Evolutionary conservation across 2,329 filamentous ascomycete genomes (phyloP), one percentile per base, ranked within the genome.

Genomic region (Trichoderma atrobrunneum): DNA sequence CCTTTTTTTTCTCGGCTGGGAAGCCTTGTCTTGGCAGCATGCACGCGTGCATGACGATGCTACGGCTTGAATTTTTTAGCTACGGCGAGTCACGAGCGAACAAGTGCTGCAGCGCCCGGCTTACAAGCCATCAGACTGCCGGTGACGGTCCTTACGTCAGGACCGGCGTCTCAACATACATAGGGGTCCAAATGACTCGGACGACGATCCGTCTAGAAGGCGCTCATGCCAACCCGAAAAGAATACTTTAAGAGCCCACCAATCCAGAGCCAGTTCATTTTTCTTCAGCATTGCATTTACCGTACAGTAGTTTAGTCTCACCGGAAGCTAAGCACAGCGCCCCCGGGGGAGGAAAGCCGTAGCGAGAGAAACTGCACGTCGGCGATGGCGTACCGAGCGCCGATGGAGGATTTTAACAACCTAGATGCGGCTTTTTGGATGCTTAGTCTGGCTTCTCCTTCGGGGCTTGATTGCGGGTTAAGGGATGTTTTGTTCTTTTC

Each of bases 151-250:
- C 7, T 57, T 67, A 67, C 64, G 64, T 67, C 64, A 67, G 51
- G 43, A 24, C 5, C 28, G 30, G 30, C 63, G 18, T n/a, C 48
- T 26, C 30, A 56, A 56, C n/a, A 56, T 28, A 66, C 34, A 36
- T 36, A 36, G 63, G 63, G 64, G 54, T 67, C 64, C 64, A 59
- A 30, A 59, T 67, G 64, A 67, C 64, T 67, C 64, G 51, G 32
- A 51, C 30, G 64, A 67, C 51, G 64, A 67, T 67, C 51, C 16
- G 34, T 67, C 64, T 67, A 18, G 36, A 59, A 32, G 43, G 34
- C 34, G 34, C 34, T 36, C 34, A 36, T n/a, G 43, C 18, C 18
- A 48, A 11, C 18, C 43, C 43, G 18, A 48, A 21, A 12, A 51
- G 43, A 51, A 24, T 11, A 51, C 43, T n/a, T 21, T 51, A 12